phyloP scores from a whole-genome alignment of 768 basidiomycete species.

The Mycena vulgaris region DNA sequence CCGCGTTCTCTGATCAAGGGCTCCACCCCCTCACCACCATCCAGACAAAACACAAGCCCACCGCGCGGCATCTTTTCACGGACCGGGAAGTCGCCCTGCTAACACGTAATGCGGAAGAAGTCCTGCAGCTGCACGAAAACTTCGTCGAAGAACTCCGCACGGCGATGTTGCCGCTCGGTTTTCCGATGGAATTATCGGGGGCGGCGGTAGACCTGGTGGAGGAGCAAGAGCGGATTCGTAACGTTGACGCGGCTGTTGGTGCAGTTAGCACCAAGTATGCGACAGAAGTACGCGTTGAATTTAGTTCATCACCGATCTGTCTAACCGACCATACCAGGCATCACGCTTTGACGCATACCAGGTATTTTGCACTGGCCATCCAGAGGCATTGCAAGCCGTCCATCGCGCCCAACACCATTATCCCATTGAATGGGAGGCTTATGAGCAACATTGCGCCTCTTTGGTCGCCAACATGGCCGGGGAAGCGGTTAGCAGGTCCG shows the following conservation, averaged over 20 bases:
- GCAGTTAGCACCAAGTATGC: slow-evolving; percentile 71
- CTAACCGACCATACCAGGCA: slow-evolving; percentile 62
- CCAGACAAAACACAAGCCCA: slow-evolving; percentile 44
- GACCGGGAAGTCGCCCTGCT: slow-evolving; percentile 71
- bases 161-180: slow-evolving; percentile 67
- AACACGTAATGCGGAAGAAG: slow-evolving; percentile 77
- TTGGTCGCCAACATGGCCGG: slow-evolving; percentile 60
- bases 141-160: slow-evolving; percentile 71
- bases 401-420: slow-evolving; percentile 75
- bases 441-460: slow-evolving; percentile 82
- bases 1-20: slow-evolving; percentile 44
- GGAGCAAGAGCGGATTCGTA: slow-evolving; percentile 43
- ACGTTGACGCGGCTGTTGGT: slow-evolving; percentile 63
- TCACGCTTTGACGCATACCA: slow-evolving; percentile 85
- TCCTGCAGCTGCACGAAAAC: slow-evolving; percentile 78
- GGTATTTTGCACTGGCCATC: slow-evolving; percentile 89
- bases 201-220: slow-evolving; percentile 29
- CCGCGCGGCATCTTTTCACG: slow-evolving; percentile 68
- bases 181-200: slow-evolving; percentile 53
- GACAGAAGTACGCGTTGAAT: slow-evolving; percentile 60
- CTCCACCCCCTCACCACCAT: slow-evolving; percentile 36
- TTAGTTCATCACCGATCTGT: slow-evolving; percentile 13
- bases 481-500: slow-evolving; percentile 39
- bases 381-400: slow-evolving; percentile 83
- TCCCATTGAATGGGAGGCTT: slow-evolving; percentile 85